phyloP scores from a whole-genome alignment of 495 filamentous ascomycete genomes.

The Neurospora cerealis region DNA sequence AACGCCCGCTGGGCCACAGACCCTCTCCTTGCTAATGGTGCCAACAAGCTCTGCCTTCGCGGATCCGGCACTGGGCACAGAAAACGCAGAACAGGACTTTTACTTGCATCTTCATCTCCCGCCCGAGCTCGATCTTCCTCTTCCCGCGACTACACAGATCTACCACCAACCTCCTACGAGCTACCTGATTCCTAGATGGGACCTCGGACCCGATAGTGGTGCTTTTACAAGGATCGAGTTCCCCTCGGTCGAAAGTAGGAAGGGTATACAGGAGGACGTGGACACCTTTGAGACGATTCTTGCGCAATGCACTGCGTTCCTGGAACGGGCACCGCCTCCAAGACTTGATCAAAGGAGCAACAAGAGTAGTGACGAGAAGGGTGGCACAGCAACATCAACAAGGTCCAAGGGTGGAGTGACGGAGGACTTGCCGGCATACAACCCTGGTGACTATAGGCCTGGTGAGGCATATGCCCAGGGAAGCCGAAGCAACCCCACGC shows the following conservation, averaged over 20 bases:
- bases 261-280: slow-evolving; percentile 77
- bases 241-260: slow-evolving; percentile 55
- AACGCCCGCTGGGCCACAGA: slow-evolving; percentile 78
- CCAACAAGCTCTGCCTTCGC: slow-evolving; percentile 68
- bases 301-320: slow-evolving; percentile 88
- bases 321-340: slow-evolving; percentile 62
- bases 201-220: slow-evolving; percentile 73
- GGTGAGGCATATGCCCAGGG: slow-evolving; percentile 64
- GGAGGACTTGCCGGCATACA: slow-evolving; percentile 51
- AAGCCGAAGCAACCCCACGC: slow-evolving; percentile 36
- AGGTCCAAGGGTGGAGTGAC: slow-evolving; percentile 31
- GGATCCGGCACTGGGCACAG: slow-evolving; percentile 45
- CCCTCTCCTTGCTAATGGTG: slow-evolving; percentile 86
- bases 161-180: slow-evolving; percentile 83
- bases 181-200: slow-evolving; percentile 91
- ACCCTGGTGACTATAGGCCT: slow-evolving; percentile 68
- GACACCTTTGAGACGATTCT: slow-evolving; percentile 96
- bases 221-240: slow-evolving; percentile 90
- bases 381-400: slow-evolving; percentile 35
- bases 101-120: slow-evolving; percentile 89
- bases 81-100: slow-evolving; percentile 76
- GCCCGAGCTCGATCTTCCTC: slow-evolving; percentile 82
- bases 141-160: slow-evolving; percentile 89
- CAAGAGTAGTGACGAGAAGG: slow-evolving; percentile 35
- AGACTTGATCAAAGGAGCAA: slow-evolving; percentile 13